Conservation (phyloP, 352 stramenopile species). For the Phytophthora aleatoria region DNA sequence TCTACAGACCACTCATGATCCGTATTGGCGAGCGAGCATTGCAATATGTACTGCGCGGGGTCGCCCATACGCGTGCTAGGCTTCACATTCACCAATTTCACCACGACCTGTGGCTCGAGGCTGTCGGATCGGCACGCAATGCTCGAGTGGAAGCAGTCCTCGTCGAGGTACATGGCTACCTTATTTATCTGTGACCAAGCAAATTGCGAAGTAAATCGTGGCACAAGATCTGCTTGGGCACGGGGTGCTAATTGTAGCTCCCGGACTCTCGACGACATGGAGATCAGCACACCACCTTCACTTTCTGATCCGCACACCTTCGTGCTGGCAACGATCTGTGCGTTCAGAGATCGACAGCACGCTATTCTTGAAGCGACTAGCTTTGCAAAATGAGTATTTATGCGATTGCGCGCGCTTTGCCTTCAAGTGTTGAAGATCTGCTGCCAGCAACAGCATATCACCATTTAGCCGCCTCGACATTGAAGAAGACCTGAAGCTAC, state of each 20-base stretch:
- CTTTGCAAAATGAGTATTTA: no score
- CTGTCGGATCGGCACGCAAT: constrained; percentile 58
- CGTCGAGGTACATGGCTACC: constrained; percentile 34
- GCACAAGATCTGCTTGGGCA: background rate
- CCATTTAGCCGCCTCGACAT: background rate
- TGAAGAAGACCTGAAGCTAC: background rate
- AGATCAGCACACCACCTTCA: constrained; percentile 15
- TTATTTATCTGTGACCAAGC: constrained; percentile 4
- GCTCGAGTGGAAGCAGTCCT: constrained; percentile 52
- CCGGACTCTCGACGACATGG: background rate
- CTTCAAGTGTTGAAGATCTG: no score
- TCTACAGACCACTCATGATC: constrained; percentile 63
- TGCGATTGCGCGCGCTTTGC: no score
- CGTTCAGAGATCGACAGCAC: background rate
- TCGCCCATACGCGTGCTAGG: constrained; percentile 1
- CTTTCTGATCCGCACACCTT: constrained; percentile 31
- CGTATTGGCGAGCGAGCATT: constrained; percentile 43
- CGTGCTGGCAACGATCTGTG: background rate
- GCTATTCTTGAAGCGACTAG: constrained; percentile 5
- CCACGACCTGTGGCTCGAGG: constrained; percentile 58
- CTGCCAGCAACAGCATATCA: no score
- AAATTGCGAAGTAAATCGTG: constrained; percentile 20
- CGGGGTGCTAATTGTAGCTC: constrained; percentile 12
- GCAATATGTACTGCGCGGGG: constrained; percentile 52
- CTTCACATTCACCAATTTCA: constrained; percentile 40